A percentile compares a stretch with the other conserved stretches of the same genome.
Evolutionary conservation across 805 yeast genomes (phyloP).

Genomic region (Blastobotrys parvus): DNA sequence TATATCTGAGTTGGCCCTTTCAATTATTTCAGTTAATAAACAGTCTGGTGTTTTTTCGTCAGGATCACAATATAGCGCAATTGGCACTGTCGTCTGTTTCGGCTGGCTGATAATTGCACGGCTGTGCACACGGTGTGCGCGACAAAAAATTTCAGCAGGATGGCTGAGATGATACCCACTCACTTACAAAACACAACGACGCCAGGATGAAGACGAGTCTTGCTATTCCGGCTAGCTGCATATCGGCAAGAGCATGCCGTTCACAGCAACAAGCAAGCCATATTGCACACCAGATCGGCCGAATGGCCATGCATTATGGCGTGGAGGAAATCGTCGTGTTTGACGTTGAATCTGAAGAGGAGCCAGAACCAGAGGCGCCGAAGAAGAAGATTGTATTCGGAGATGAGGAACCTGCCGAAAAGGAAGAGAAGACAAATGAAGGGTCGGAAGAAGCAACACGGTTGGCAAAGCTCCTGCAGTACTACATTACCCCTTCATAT

Average conservation of each 20-base stretch:
- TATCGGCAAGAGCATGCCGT: conserved; percentile 45
- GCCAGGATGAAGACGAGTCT: conserved; percentile 30
- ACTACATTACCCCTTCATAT: conserved; percentile 78
- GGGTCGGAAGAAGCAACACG: conserved; percentile 35
- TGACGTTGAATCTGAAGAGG: conserved; percentile 36
- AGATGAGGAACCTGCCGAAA: conserved; percentile 18
- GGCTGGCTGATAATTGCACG: too few relatives aligned
- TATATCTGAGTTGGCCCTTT: too few relatives aligned
- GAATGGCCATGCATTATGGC: conserved; percentile 58
- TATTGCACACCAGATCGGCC: conserved; percentile 70
- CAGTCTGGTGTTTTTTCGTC: too few relatives aligned
- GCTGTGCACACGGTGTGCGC: too few relatives aligned
- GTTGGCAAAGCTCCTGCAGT: conserved; percentile 66
- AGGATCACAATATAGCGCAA: too few relatives aligned
- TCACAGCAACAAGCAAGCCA: conserved; percentile 68
- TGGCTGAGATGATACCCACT: too few relatives aligned
- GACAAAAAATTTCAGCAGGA: too few relatives aligned
- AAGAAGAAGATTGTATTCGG: conserved; percentile 31
- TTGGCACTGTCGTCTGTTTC: too few relatives aligned
- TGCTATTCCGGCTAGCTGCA: conserved; percentile 65
- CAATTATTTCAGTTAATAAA: too few relatives aligned
- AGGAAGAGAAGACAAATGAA: conserved; percentile 14
- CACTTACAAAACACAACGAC: too few relatives aligned
- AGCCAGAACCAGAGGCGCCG: conserved; percentile 16
- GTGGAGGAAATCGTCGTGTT: conserved; percentile 70